phyloP scores from a whole-genome alignment of 2,329 filamentous ascomycete species.

The Aspergillus costaricaensis region DNA sequence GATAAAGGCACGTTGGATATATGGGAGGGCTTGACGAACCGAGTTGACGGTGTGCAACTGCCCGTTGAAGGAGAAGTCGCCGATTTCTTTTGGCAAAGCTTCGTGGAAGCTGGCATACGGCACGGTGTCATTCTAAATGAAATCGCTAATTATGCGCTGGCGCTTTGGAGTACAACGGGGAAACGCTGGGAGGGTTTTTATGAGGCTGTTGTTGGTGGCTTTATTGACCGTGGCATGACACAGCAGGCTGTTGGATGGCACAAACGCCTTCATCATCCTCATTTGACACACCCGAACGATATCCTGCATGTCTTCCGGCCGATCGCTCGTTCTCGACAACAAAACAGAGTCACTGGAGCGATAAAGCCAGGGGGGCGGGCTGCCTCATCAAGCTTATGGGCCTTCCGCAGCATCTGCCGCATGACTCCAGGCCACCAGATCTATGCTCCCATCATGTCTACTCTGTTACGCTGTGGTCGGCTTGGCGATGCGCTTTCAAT shows the following conservation, averaged over 20 bases:
- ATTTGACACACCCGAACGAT: conserved; percentile 33
- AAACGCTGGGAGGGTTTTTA: conserved; percentile 41
- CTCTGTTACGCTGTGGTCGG: conserved; percentile 40
- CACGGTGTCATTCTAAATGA: conserved; percentile 36
- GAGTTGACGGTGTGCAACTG: conserved; percentile 34
- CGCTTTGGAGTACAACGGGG: conserved; percentile 43
- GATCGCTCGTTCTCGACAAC: conserved; percentile 23
- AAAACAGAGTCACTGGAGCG: conserved; percentile 17
- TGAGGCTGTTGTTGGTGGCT: conserved; percentile 40
- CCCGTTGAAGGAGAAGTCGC: conserved; percentile 40
- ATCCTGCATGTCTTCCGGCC: conserved; percentile 33
- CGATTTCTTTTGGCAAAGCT: conserved; percentile 46
- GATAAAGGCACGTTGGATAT: conserved; percentile 45
- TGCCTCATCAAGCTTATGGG: conserved; percentile 29
- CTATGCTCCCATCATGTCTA: conserved; percentile 47
- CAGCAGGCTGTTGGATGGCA: conserved; percentile 42
- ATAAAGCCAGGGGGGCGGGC: conserved; percentile 12
- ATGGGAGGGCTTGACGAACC: conserved; percentile 41
- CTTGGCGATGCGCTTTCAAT: conserved; percentile 46
- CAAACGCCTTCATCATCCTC: conserved; percentile 36
- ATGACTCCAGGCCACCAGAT: conserved; percentile 40
- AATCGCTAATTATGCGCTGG: conserved; percentile 40
- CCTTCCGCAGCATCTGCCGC: conserved; percentile 47
- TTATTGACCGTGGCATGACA: conserved; percentile 32
- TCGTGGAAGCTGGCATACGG: conserved; percentile 40